Evolutionary conservation across 345 rosid genomes (phyloP), one percentile per base, ranked within the genome.

Genomic region (Salix purpurea): DNA sequence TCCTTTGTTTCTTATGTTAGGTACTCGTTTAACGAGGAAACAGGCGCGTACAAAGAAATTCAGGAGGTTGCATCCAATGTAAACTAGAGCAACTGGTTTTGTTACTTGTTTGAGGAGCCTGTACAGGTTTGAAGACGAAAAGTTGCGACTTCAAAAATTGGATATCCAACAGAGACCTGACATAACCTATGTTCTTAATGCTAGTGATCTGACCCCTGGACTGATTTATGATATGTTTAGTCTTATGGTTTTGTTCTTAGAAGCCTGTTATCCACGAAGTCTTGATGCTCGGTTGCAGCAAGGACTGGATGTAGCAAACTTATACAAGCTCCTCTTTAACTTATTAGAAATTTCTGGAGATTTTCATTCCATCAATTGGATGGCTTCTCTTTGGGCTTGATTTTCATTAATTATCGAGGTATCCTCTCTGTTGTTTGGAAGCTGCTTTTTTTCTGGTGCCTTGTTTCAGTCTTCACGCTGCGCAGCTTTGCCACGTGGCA

Each of bases 21-120:
- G 91, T 91, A 88, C 75, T 86, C 88, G 4, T 91, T 62, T 75
- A 89, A 88, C 1, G 90, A 88, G 83, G 87, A 80, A 72, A 89
- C 86, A 4, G 90, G 90, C 39, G 42, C 74, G 1, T 91, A 89
- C 15, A 85, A 85, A 19, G 89, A 87, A 74, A 79, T 89, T 42
- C 74, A 67, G 8, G 86, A 73, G 13, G 84, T 13, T 34, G 77
- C 73, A 12, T 58, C 87, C 32, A 61, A 21, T 50, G 80, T 46
- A 21, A 83, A 69, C 74, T 83, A 70, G 82, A 23, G 65, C 3
- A 13, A 4, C 2, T 21, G 40, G 1, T 48, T 42, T 18, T 24
- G 24, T 36, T 18, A 28, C 34, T 44, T 39, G n/a, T 67, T 37
- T 56, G 34, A 54, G 70, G 52, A 56, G 24, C 66, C 60, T 78